A percentile compares a stretch with the other conserved stretches of the same genome.
Conservation (phyloP, 2,329 filamentous ascomycete genomes). For the Colletotrichum camelliae region DNA sequence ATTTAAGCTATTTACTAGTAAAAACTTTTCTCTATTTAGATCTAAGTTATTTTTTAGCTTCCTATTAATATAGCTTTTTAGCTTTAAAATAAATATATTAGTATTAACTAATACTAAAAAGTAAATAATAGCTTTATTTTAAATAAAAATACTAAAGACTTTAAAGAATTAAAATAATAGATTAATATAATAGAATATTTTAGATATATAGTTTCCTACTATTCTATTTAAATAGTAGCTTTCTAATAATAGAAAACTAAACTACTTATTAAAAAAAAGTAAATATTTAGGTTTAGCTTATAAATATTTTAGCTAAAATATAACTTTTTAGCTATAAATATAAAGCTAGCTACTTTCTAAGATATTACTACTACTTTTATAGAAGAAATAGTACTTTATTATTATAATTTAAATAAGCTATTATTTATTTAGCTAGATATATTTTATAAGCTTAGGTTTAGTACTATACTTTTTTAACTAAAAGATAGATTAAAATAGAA, state of each 20-base stretch:
- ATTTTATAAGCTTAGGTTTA: no score
- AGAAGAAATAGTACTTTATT: no score
- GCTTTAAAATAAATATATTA: accelerated
- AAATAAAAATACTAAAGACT: no score
- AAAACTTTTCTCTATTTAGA: accelerated
- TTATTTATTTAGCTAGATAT: no score
- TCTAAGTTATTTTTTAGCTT: background rate
- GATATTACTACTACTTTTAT: no score
- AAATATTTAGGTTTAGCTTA: accelerated
- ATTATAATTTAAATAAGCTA: no score
- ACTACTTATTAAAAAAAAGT: background rate
- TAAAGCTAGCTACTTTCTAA: no score
- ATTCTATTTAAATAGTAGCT: background rate
- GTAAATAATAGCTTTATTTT: background rate
- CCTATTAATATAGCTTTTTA: no score
- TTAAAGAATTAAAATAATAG: background rate
- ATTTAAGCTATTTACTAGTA: background rate
- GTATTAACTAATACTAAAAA: background rate
- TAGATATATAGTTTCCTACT: accelerated
- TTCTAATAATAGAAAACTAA: background rate
- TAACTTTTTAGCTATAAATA: no score
- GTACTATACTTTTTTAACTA: no score
- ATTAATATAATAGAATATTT: background rate
- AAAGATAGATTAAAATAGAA: no score
- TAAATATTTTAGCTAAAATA: no score